Conservation (phyloP, 1,284 basidiomycete species). For the Sporisorium graminicola region DNA sequence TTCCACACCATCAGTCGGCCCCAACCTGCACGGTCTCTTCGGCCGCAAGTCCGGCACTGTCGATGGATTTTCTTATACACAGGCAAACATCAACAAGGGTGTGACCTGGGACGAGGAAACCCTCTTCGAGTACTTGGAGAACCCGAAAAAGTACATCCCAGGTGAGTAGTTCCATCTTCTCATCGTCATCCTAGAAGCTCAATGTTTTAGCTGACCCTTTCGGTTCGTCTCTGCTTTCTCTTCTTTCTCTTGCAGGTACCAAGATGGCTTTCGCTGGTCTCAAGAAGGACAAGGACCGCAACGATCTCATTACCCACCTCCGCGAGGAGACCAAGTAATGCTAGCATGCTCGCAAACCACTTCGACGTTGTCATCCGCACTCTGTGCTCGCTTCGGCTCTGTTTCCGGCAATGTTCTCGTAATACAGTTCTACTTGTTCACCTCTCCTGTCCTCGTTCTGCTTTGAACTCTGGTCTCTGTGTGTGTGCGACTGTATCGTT, state of each 20-base stretch:
- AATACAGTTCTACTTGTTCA: neutral
- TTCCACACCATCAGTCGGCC: constrained; percentile 77
- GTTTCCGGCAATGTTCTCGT: neutral
- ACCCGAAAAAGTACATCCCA: constrained; percentile 75
- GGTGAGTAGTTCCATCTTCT: constrained; percentile 35
- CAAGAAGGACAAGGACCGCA: constrained; percentile 68
- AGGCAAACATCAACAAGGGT: constrained; percentile 92
- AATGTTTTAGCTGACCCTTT: too few relatives aligned
- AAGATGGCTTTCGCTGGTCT: constrained; percentile 61
- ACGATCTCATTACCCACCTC: constrained; percentile 60
- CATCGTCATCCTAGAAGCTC: too few relatives aligned
- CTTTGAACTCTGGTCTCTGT: too few relatives aligned
- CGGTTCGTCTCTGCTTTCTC: neutral
- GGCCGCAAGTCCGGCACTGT: constrained; percentile 87
- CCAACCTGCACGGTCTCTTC: constrained; percentile 88
- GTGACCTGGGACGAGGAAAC: constrained; percentile 84
- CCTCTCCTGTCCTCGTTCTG: neutral
- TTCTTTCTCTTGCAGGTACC: neutral
- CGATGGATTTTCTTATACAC: constrained; percentile 86
- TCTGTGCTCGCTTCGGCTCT: neutral
- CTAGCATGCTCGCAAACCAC: neutral
- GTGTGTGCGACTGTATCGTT: neutral
- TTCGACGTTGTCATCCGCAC: neutral
- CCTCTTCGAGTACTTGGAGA: constrained; percentile 93
- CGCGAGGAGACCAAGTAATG: constrained; percentile 3